Percentiles rank a stretch among this genome's conserved stretches.
Evolutionary conservation across 306 rosid genomes (phyloP).

Genomic region (Quercus suber): DNA sequence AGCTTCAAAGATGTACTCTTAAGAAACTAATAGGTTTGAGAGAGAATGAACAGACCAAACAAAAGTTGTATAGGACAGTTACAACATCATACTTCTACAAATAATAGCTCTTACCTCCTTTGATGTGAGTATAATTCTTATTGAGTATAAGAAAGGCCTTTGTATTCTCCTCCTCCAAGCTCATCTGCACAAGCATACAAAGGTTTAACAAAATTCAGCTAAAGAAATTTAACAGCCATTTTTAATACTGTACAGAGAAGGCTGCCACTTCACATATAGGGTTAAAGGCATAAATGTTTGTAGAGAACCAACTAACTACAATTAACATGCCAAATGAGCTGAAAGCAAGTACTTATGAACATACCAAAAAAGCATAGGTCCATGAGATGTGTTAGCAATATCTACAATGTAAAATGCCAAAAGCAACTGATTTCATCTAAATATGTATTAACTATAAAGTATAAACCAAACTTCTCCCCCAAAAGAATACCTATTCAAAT

Average conservation of each 20-base stretch:
- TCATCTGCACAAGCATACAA: slow-evolving; percentile 49
- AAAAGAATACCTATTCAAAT: no score
- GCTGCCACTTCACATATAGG: background rate
- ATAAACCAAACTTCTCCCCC: no score
- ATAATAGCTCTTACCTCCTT: slow-evolving; percentile 63
- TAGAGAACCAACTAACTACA: background rate
- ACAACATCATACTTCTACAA: background rate
- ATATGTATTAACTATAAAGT: no score
- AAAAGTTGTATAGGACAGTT: background rate
- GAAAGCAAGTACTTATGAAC: background rate
- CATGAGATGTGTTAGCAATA: no score
- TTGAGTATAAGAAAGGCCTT: slow-evolving; percentile 81
- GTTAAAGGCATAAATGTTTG: background rate
- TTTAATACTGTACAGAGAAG: background rate
- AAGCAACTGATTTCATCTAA: no score
- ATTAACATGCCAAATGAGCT: background rate
- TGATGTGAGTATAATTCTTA: slow-evolving; percentile 61
- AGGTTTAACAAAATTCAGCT: background rate
- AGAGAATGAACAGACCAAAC: background rate
- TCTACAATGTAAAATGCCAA: no score
- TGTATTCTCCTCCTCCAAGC: slow-evolving; percentile 57
- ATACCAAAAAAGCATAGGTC: background rate
- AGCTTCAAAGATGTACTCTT: background rate
- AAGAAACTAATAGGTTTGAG: background rate
- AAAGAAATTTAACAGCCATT: background rate